Evolutionary conservation across 768 basidiomycete genomes (phyloP).

Genomic region (Gloeopeniophorella convolvens): DNA sequence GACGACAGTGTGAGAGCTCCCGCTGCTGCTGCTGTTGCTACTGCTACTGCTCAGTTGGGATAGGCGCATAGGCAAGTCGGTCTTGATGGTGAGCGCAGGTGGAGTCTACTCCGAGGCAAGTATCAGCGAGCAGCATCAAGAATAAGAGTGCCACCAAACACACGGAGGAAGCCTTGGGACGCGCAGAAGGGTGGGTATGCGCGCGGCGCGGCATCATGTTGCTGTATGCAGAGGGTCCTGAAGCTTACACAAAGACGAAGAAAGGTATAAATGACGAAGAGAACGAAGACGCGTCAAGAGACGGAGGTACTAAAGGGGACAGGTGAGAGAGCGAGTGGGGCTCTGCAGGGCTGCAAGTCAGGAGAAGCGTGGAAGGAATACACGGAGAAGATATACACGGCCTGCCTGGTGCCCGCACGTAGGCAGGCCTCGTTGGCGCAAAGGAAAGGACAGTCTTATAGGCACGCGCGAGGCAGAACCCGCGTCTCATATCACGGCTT

Average conservation of each 20-base stretch:
- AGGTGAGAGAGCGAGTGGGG: background rate
- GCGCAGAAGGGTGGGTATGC: slow-evolving; percentile 1
- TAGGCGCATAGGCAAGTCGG: background rate
- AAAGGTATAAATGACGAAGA: background rate
- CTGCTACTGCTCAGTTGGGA: background rate
- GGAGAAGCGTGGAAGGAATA: slow-evolving; percentile 3
- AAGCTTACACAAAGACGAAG: too few relatives aligned
- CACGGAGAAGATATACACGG: slow-evolving; percentile 8
- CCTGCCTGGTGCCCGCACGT: slow-evolving; percentile 12
- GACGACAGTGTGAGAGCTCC: background rate
- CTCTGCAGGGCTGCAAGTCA: slow-evolving; percentile 14
- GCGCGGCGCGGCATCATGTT: slow-evolving; percentile 6
- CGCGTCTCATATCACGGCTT: slow-evolving; percentile 13
- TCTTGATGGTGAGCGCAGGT: slow-evolving; percentile 4
- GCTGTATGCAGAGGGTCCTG: too few relatives aligned
- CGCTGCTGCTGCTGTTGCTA: background rate
- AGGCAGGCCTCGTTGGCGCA: slow-evolving; percentile 10
- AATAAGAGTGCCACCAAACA: background rate
- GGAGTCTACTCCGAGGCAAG: too few relatives aligned
- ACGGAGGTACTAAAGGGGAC: background rate
- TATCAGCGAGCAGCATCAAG: background rate
- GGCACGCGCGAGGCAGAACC: slow-evolving; percentile 12
- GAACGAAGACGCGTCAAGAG: background rate
- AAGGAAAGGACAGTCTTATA: slow-evolving; percentile 12
- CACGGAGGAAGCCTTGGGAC: slow-evolving; percentile 9